These are phyloP conservation scores for Aspergillus cristatus DNA, from an alignment of 495 filamentous ascomycete species.

Conservation along the genomic window DNA sequence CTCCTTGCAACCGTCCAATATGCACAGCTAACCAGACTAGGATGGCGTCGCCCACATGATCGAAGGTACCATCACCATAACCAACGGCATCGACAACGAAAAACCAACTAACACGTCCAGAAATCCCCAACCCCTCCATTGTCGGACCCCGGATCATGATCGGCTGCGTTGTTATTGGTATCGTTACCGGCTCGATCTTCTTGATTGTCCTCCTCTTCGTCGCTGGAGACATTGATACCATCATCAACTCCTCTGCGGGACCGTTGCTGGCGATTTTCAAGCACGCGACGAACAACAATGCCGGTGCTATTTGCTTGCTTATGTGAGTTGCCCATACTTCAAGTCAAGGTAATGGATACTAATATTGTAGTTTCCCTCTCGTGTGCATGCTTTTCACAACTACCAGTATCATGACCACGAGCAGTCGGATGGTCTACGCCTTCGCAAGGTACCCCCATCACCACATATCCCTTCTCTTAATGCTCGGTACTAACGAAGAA, in stretches of 20 bases:
- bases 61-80: conserved; percentile 20
- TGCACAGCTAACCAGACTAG: conserved; percentile 18
- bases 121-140: conserved; percentile 60
- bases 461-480: neutral
- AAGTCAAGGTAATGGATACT: neutral
- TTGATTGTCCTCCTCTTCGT: conserved; percentile 58
- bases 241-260: conserved; percentile 52
- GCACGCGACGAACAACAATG: conserved; percentile 55
- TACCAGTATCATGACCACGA: conserved; percentile 66
- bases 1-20: neutral
- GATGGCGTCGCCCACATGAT: conserved; percentile 48
- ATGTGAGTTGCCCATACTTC: conserved; percentile 35
- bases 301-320: conserved; percentile 58
- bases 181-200: conserved; percentile 60
- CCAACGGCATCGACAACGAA: neutral
- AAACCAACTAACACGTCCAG: conserved; percentile 21
- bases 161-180: conserved; percentile 58
- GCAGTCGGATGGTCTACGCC: conserved; percentile 67
- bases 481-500: conserved; percentile 4
- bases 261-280: conserved; percentile 64
- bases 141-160: conserved; percentile 68
- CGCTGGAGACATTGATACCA: conserved; percentile 44
- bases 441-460: conserved; percentile 43
- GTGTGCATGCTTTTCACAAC: conserved; percentile 64
- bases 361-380: conserved; percentile 49